Base-by-base conservation (phyloP, 2,329 filamentous ascomycete species). In the Lasiodiplodia sp. region DNA sequence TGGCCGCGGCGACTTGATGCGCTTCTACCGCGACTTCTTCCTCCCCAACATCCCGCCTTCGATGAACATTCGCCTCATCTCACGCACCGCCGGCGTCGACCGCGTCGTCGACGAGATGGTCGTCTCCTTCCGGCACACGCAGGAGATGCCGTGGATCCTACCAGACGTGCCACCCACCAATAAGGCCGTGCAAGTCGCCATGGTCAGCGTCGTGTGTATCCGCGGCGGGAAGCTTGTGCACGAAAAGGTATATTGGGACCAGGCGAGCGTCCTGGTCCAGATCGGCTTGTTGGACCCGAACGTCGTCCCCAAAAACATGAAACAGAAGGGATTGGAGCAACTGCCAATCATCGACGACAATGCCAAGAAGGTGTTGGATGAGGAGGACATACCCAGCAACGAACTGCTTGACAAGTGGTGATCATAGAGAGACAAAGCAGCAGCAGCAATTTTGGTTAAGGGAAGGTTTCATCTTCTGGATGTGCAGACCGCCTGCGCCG, bases 181-280 rank as follows among this genome's bases (percentile, higher is more conserved):
- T 70, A 87, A 84, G 68, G 76, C 77, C n/a, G 85, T 89, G 2
- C 83, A 88, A 72, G 79, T 89, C 28, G 80, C 86, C 2, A 73
- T 89, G 38, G 85, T 89, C 34, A 86, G 83, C 66, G 82, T 89
- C 12, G 85, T 89, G 4, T 81, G 81, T 49, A 77, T 88, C 18
- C 80, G 85, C 40, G 85, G 83, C 0, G 85, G 83, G 0, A 86
- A 84, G 71, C 75, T 88, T 18, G 84, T 82, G 65, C 84, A 85
- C 1, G 87, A 89, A 74, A 85, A 87, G 70, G 79, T 87, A 69
- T 88, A 88, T 72, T 89, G 87, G 87, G 87, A 88, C 68, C 86
- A 88, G 71, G 87, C 87, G 1, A 85, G 81, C 40, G 86, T 88
- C 5, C 76, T 89, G 2, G 81, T 87, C 21, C 87, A 88, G 72